These are phyloP conservation scores for Sporothrix variecibatus DNA, from an alignment of 2,329 filamentous ascomycete genomes.

Conservation along the genomic window DNA sequence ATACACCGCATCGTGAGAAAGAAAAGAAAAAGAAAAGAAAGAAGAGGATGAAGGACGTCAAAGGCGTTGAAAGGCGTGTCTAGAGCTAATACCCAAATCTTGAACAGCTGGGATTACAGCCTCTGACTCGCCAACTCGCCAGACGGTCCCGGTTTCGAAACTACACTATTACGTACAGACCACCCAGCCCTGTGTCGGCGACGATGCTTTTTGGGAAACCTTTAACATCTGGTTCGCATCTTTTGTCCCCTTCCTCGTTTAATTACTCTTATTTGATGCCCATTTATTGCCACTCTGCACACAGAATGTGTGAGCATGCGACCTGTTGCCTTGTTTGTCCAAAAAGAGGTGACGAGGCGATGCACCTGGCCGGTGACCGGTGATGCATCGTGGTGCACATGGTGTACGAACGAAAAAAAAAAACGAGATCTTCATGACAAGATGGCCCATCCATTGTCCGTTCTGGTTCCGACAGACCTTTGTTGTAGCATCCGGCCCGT, in stretches of 20 bases:
- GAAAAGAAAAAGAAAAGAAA: neutral
- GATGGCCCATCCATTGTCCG: neutral
- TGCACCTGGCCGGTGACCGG: neutral
- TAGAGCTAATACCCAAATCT: neutral
- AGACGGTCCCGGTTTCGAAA: neutral
- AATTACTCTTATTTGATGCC: neutral
- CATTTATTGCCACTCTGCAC: neutral
- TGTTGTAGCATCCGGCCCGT: neutral
- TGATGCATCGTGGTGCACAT: neutral
- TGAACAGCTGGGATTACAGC: neutral
- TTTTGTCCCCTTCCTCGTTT: neutral
- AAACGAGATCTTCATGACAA: neutral
- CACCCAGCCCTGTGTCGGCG: neutral
- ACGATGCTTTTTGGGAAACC: neutral
- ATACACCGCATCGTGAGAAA: neutral
- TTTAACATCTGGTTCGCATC: neutral
- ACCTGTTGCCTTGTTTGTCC: constrained; percentile 6
- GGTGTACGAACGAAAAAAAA: neutral
- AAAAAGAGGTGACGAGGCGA: neutral
- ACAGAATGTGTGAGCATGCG: neutral
- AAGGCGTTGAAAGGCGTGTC: neutral
- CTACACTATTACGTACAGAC: constrained; percentile 13
- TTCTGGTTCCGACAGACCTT: neutral
- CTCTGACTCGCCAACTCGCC: constrained; percentile 12
- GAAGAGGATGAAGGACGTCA: neutral